Base-by-base conservation (phyloP, 441 rosid species). In the Adansonia rubrostipa region DNA sequence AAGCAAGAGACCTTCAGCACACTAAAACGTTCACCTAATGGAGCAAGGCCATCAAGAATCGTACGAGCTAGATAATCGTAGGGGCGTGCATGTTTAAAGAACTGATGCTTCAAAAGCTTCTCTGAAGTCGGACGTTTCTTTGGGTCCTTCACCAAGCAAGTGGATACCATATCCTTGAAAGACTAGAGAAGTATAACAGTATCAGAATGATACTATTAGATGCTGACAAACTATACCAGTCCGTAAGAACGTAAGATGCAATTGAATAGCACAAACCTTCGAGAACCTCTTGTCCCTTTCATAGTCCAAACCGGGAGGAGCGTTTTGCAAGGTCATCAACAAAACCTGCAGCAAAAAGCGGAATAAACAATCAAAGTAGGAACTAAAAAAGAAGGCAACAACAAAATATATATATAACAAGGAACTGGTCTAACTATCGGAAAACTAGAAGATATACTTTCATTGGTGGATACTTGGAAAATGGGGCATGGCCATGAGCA, bases 401-500 rank as follows among this genome's bases (percentile, higher is more conserved):
- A 77, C 40, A 51, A 77, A 61, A 56, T 4, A 10, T 28, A 79
- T 28, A 79, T 81, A 79, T 44, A 24, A 67, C 5, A 64, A 65
- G 77, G 33, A 71, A 79, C 51, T 75, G 44, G 47, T 42, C 65
- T 61, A 79, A 54, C 77, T 10, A 82, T 53, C 40, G 65, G 63
- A 75, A 71, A 77, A 51, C 54, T 19, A 56, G 74, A 68, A 85
- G 78, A 71, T 78, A 86, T 90, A 96, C 97, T 89, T 96, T 96
- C 97, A 96, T 96, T 9, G 97, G 98, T 2, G 98, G 98, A 86
- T 92, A 93, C 90, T 93, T 96, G 66, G 98, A 95, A 88, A 93
- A 95, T 53, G 99, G 98, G 71, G 99, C 97, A 87, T 95, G 98
- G 24, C 99, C 99, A 82, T 93, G 98, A 80, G 99, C 99, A 85